phyloP scores from a whole-genome alignment of 768 basidiomycete species.

The Wakefieldia striispora region DNA sequence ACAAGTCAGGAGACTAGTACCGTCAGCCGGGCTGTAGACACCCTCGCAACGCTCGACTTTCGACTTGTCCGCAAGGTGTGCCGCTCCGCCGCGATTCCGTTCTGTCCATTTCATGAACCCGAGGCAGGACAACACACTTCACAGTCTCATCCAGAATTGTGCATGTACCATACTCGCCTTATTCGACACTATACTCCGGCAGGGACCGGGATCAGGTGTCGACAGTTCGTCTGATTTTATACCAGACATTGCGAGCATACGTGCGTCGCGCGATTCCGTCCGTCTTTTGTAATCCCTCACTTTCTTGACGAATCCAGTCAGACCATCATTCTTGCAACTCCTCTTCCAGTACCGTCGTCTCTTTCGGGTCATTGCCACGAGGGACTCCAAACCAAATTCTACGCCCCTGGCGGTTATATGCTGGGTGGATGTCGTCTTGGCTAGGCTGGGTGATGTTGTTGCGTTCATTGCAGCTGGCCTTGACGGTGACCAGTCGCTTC shows the following conservation, averaged over 20 bases:
- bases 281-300: slow-evolving; percentile 2
- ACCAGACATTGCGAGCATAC: slow-evolving; percentile 14
- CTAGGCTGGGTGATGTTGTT: slow-evolving; percentile 44
- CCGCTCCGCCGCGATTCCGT: neutral
- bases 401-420: slow-evolving; percentile 44
- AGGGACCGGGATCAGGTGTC: neutral
- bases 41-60: slow-evolving; percentile 29
- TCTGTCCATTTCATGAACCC: neutral
- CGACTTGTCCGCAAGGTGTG: slow-evolving; percentile 29
- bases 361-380: slow-evolving; percentile 45
- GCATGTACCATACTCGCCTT: slow-evolving; percentile 33
- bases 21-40: slow-evolving; percentile 23
- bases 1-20: slow-evolving; percentile 4
- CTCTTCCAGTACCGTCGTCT: slow-evolving; percentile 54
- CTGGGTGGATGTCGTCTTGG: slow-evolving; percentile 64
- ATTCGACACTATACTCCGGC: slow-evolving; percentile 26
- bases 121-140: slow-evolving; percentile 33
- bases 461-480: slow-evolving; percentile 31
- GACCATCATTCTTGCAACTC: slow-evolving; percentile 29
- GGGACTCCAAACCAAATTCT: slow-evolving; percentile 22
- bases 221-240: slow-evolving; percentile 8
- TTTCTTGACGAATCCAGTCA: slow-evolving; percentile 26
- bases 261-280: slow-evolving; percentile 12
- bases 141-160: slow-evolving; percentile 34
- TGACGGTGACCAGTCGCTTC: slow-evolving; percentile 12